Evolutionary conservation across 352 stramenopile genomes (phyloP).

Genomic region (Globisporangium solare): DNA sequence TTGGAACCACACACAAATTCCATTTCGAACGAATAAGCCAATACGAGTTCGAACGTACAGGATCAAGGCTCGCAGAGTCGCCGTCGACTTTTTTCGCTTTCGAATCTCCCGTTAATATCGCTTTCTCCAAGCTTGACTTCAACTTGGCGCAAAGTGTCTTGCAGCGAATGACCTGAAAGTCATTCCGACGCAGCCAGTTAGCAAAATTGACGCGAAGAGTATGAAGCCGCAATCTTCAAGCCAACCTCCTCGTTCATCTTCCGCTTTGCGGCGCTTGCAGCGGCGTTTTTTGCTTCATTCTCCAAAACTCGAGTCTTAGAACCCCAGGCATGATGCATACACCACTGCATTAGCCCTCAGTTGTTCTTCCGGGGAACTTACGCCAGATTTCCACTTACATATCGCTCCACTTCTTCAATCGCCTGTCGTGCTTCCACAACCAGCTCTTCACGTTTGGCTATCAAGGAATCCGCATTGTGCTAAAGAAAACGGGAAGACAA

Average conservation of each 20-base stretch:
- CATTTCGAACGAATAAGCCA: neutral
- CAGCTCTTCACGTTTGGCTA: conserved; percentile 42
- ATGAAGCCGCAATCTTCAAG: neutral
- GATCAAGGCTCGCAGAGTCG: conserved; percentile 10
- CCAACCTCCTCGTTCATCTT: conserved; percentile 40
- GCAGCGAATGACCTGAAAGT: conserved; percentile 33
- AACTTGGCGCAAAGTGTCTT: conserved; percentile 40
- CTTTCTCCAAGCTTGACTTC: conserved; percentile 53
- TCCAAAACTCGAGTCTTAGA: conserved; percentile 56
- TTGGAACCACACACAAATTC: neutral
- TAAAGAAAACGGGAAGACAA: neutral
- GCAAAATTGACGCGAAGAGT: neutral
- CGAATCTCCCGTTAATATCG: conserved; percentile 44
- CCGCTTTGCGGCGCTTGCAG: conserved; percentile 25
- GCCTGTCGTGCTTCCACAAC: conserved; percentile 36
- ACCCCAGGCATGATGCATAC: neutral
- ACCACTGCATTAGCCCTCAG: neutral
- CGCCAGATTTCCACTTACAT: conserved; percentile 23
- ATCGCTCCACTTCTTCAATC: conserved; percentile 74
- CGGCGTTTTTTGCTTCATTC: conserved; percentile 41
- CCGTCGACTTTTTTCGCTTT: conserved; percentile 21
- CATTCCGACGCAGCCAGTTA: neutral
- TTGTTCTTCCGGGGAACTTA: neutral
- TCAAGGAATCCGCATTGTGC: neutral
- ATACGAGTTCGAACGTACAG: conserved; percentile 2